These are phyloP conservation scores for Ormosia emarginata DNA, from an alignment of 306 rosid species.

Conservation along the genomic window DNA sequence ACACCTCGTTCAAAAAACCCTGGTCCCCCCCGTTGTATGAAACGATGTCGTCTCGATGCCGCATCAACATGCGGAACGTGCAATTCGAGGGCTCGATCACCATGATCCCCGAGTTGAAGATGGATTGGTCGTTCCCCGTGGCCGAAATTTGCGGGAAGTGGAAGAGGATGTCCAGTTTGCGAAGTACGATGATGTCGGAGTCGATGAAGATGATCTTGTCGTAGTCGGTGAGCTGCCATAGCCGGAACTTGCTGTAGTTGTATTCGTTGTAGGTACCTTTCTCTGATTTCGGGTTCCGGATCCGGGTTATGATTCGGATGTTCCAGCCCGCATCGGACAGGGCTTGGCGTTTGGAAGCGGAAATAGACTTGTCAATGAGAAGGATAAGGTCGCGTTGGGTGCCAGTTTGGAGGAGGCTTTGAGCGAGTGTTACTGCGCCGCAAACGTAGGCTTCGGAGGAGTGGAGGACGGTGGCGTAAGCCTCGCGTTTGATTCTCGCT, in stretches of 20 bases:
- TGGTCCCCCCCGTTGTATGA: slow-evolving; percentile 92
- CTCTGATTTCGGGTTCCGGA: slow-evolving; percentile 66
- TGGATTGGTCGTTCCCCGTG: slow-evolving; percentile 66
- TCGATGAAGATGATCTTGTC: slow-evolving; percentile 72
- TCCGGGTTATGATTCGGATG: slow-evolving; percentile 53
- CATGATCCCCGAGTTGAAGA: slow-evolving; percentile 87
- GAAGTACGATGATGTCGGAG: slow-evolving; percentile 70
- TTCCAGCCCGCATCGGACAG: slow-evolving; percentile 63
- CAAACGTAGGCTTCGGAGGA: slow-evolving; percentile 68
- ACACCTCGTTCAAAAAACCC: slow-evolving; percentile 78
- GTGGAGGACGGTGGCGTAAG: slow-evolving; percentile 77
- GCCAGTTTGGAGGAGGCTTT: slow-evolving; percentile 62
- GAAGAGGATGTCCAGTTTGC: slow-evolving; percentile 75
- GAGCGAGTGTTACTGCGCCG: slow-evolving; percentile 76
- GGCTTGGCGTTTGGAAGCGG: slow-evolving; percentile 46
- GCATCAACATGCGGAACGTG: slow-evolving; percentile 57
- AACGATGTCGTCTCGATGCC: slow-evolving; percentile 38
- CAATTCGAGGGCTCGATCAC: slow-evolving; percentile 85
- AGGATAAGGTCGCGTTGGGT: slow-evolving; percentile 75
- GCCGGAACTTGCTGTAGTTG: slow-evolving; percentile 89
- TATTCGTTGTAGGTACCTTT: slow-evolving; percentile 70
- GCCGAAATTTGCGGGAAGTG: slow-evolving; percentile 74
- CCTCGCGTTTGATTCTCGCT: slow-evolving; percentile 43
- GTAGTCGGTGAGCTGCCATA: slow-evolving; percentile 80
- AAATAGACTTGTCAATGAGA: slow-evolving; percentile 60